phyloP scores from a whole-genome alignment of 352 stramenopile species.

The Aphanomyces stellatus region DNA sequence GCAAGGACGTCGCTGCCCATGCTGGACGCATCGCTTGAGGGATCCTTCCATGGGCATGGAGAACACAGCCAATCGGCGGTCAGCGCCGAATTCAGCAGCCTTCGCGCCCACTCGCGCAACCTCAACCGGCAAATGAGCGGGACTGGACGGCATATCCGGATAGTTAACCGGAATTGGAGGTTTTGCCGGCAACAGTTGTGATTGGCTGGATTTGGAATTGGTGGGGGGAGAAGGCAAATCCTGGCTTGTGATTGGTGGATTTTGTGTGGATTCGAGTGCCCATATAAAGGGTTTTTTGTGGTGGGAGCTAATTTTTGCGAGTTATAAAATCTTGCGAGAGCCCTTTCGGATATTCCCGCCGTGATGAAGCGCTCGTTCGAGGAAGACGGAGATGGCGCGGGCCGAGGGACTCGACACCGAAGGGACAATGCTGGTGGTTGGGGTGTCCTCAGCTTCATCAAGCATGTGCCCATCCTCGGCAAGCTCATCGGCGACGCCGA shows the following conservation, averaged over 20 bases:
- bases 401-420: not conserved
- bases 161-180: not conserved
- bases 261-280: constrained; percentile 14
- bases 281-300: not conserved
- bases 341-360: constrained; percentile 8
- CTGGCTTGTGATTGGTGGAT: constrained; percentile 10
- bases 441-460: not conserved
- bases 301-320: not conserved
- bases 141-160: no score
- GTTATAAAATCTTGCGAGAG: constrained; percentile 13
- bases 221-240: not conserved
- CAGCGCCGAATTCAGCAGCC: no score
- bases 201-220: constrained; percentile 3
- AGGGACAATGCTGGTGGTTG: not conserved
- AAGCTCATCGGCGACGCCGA: not conserved
- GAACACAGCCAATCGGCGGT: no score
- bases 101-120: no score
- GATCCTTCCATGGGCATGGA: no score
- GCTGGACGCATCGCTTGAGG: no score
- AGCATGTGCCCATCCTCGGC: constrained; percentile 1
- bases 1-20: no score
- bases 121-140: no score
- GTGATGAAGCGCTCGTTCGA: constrained; percentile 19
- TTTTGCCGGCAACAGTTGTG: not conserved
- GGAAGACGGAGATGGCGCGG: constrained; percentile 2